Conservation (phyloP, 2,329 filamentous ascomycete genomes). For the Orbilia brochopaga region DNA sequence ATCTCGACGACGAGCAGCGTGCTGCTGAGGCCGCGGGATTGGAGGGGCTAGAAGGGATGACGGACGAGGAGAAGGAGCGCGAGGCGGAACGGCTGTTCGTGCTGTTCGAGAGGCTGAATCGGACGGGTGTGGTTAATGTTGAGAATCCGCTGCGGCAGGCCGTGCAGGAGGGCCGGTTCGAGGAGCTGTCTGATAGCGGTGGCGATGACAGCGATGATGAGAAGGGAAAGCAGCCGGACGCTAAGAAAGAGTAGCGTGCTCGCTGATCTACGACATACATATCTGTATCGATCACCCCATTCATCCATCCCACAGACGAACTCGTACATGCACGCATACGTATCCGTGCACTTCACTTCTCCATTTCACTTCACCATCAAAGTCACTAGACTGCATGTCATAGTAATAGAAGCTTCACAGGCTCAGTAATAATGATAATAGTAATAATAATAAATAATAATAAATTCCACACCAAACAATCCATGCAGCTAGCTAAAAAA, state of each 20-base stretch:
- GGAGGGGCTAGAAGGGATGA: conserved; percentile 70
- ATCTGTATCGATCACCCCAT: too few species aligned
- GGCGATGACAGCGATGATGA: conserved; percentile 10
- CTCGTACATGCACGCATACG: too few species aligned
- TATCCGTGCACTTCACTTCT: too few species aligned
- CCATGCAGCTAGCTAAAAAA: too few species aligned
- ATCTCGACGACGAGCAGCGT: conserved; percentile 68
- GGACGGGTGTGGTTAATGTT: conserved; percentile 76
- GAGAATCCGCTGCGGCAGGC: conserved; percentile 79
- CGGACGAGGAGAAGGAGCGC: conserved; percentile 84
- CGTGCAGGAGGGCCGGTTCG: conserved; percentile 71
- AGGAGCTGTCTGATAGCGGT: conserved; percentile 63
- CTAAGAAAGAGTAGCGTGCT: conserved; percentile 3
- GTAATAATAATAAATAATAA: too few species aligned
- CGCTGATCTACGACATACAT: too few species aligned
- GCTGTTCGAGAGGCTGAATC: conserved; percentile 84
- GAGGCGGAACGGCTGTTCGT: conserved; percentile 91
- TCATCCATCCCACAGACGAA: too few species aligned
- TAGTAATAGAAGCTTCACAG: too few species aligned
- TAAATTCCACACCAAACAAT: too few species aligned
- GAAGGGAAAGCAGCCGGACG: conserved; percentile 7
- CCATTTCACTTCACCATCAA: too few species aligned
- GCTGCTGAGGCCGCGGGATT: conserved; percentile 56
- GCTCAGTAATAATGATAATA: too few species aligned
- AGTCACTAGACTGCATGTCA: too few species aligned